phyloP scores from a whole-genome alignment of 2,329 filamentous ascomycete genomes.

The Fusarium marasasianum region DNA sequence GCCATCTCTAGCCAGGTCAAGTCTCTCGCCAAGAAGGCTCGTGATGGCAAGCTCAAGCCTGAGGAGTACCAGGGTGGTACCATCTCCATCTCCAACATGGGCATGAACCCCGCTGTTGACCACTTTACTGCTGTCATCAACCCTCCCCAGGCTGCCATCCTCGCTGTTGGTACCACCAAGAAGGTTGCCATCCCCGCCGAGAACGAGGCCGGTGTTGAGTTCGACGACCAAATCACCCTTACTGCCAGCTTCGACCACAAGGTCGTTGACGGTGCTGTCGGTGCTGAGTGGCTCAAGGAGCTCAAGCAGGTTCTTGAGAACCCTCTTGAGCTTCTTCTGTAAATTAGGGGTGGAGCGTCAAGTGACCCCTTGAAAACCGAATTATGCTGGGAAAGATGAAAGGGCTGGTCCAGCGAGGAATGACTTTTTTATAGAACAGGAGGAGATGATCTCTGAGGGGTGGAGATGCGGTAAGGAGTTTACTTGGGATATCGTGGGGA shows the following conservation, averaged over 20 bases:
- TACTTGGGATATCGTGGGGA: constrained; percentile 20
- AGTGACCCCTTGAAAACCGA: not conserved
- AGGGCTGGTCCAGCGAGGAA: constrained; percentile 27
- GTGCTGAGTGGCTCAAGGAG: constrained; percentile 95
- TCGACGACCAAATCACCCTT: constrained; percentile 96
- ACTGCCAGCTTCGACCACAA: constrained; percentile 99
- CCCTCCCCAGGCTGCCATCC: constrained; percentile 94
- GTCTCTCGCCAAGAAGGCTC: constrained; percentile 94
- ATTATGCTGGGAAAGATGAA: not conserved
- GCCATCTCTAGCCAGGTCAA: constrained; percentile 91
- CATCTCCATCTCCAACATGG: constrained; percentile 99
- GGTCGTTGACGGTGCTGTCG: constrained; percentile 95
- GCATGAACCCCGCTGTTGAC: constrained; percentile 97
- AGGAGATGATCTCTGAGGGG: constrained; percentile 22
- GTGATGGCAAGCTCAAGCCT: constrained; percentile 98
- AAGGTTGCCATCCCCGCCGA: constrained; percentile 93
- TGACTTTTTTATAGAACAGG: constrained; percentile 39
- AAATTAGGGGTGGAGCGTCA: constrained; percentile 47
- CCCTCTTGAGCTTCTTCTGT: constrained; percentile 93
- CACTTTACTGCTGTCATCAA: constrained; percentile 99
- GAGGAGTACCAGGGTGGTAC: constrained; percentile 99
- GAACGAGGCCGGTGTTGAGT: constrained; percentile 81
- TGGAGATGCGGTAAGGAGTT: constrained; percentile 21
- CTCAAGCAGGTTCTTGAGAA: constrained; percentile 98
- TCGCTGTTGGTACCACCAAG: constrained; percentile 93